Percentiles rank a stretch among this genome's conserved stretches.
Conservation (phyloP, 352 stramenopile genomes). For the Phytopythium helicoides region DNA sequence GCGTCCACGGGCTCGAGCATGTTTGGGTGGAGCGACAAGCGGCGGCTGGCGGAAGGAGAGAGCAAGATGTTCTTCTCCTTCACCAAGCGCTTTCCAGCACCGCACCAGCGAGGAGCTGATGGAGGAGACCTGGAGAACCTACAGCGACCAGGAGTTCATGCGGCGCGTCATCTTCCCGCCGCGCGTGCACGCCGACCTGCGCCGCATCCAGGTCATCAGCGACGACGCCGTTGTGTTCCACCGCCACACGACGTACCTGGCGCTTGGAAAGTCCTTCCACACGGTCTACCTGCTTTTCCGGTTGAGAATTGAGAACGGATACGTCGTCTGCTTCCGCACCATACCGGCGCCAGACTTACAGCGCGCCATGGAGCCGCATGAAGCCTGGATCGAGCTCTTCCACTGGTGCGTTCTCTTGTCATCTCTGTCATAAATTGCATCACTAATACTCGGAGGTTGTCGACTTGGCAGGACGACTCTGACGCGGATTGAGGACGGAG, state of each 20-base stretch:
- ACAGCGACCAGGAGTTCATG: constrained; percentile 45
- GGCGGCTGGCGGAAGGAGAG: constrained; percentile 36
- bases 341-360: constrained; percentile 51
- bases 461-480: constrained; percentile 29
- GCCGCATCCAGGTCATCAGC: constrained; percentile 48
- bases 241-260: constrained; percentile 51
- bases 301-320: constrained; percentile 43
- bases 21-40: constrained; percentile 62
- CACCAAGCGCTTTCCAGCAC: constrained; percentile 39
- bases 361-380: constrained; percentile 39
- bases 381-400: constrained; percentile 66
- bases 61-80: constrained; percentile 63
- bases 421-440: too few species aligned
- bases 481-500: constrained; percentile 18
- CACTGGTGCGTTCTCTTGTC: constrained; percentile 42
- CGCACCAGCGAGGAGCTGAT: constrained; percentile 34
- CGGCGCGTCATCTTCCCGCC: constrained; percentile 47
- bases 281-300: constrained; percentile 74
- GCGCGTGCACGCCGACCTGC: constrained; percentile 38
- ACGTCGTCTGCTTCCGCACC: constrained; percentile 66
- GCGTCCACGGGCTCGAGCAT: constrained; percentile 43
- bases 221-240: constrained; percentile 52
- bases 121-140: constrained; percentile 48
- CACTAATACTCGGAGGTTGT: neutral
- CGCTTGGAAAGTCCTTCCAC: constrained; percentile 53